phyloP scores from a whole-genome alignment of 805 yeast species.

The Wickerhamiella sorbophila region DNA sequence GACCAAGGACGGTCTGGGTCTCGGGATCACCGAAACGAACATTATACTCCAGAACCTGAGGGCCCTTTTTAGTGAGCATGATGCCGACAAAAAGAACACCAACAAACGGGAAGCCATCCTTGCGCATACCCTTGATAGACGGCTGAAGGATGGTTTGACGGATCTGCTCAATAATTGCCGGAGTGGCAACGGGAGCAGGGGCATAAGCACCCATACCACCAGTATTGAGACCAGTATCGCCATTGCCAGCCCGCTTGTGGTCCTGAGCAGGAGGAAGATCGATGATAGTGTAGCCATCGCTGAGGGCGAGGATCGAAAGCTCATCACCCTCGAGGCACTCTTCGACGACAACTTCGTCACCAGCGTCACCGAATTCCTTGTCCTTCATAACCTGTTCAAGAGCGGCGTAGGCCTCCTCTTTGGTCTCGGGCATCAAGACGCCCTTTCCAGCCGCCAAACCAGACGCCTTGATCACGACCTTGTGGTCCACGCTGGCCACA shows the following conservation, averaged over 20 bases:
- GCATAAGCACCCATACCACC: conserved; percentile 99
- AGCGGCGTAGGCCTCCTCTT: conserved; percentile 74
- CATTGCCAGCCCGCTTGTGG: conserved; percentile 89
- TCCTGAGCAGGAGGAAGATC: conserved; percentile 97
- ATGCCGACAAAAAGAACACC: conserved; percentile 94
- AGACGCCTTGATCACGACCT: conserved; percentile 87
- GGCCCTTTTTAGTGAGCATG: conserved; percentile 77
- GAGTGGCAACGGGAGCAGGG: conserved; percentile 92
- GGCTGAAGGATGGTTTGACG: conserved; percentile 71
- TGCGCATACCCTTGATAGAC: conserved; percentile 90
- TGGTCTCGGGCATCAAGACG: conserved; percentile 75
- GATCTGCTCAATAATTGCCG: conserved; percentile 52
- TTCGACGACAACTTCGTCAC: conserved; percentile 89
- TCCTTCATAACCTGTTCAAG: conserved; percentile 80
- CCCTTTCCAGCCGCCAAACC: conserved; percentile 99
- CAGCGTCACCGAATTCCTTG: conserved; percentile 82
- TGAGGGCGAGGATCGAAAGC: conserved; percentile 76
- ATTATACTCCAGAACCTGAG: conserved; percentile 91
- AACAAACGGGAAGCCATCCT: conserved; percentile 86
- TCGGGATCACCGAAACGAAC: conserved; percentile 99
- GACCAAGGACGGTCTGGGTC: conserved; percentile 89
- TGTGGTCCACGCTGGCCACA: conserved; percentile 48
- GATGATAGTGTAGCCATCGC: conserved; percentile 84
- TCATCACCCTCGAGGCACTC: conserved; percentile 96
- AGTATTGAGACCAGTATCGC: conserved; percentile 88